Base-by-base conservation (phyloP, 106 monocot species). In the Gastrodia elata region DNA sequence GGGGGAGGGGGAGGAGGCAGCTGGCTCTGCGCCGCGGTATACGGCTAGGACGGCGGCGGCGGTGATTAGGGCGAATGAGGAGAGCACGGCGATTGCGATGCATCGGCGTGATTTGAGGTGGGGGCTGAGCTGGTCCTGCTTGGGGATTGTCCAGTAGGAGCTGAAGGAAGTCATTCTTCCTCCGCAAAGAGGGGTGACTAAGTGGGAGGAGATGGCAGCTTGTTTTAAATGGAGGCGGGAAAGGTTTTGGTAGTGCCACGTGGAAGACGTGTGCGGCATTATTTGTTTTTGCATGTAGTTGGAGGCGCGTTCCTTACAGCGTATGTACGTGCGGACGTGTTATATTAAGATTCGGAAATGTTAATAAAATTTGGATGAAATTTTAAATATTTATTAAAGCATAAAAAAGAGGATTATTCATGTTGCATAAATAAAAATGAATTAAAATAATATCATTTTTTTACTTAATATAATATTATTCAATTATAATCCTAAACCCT, bases 11-110 rank as follows among this genome's bases (percentile, higher is more conserved):
- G 37, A 18, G 16, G 49, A 27, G 16, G 64, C 41, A 7, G 64
- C 41, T 32, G 68, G n/a, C n/a, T n/a, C n/a, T n/a, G n/a, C n/a
- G n/a, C n/a, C n/a, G n/a, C n/a, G n/a, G n/a, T n/a, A n/a, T n/a
- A n/a, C n/a, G n/a, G n/a, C n/a, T n/a, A n/a, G 5, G 2, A 68
- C n/a, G 5, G 77, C 6, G 20, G 42, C 20, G 73, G 38, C 0
- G 7, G 0, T 25, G 30, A 32, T 35, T 18, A 22, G 0, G 13
- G 6, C 2, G 7, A 34, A 56, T 64, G 35, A 74, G 56, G 75
- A 78, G 38, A 6, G 80, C 77, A 77, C 68, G n/a, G 77, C 74
- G 15, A 86, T 10, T 24, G 71, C 70, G 58, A 68, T 14, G 6
- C 69, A 40, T 13, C 41, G n/a, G 1, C 69, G 22, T 0, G 39